Evolutionary conservation across 2,329 filamentous ascomycete genomes (phyloP), one percentile per base, ranked within the genome.

Genomic region (Aspergillus udagawae): DNA sequence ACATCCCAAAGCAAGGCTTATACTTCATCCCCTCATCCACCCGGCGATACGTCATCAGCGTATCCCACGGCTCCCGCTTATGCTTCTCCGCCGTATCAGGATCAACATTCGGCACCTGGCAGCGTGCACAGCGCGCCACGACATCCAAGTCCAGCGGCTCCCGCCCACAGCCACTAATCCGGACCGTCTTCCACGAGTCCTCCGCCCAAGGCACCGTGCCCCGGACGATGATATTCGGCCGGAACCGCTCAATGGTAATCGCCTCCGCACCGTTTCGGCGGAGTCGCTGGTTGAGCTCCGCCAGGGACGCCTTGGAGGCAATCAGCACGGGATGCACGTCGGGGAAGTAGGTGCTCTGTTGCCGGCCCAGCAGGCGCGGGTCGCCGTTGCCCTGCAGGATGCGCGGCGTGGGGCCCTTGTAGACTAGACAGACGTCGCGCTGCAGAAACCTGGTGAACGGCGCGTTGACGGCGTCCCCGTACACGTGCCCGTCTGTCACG

Each of bases 1-100:
- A 68, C 86, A 88, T 87, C 1, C 85, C 85, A 75, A 87, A 87
- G 63, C 84, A 86, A 44, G 85, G 85, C 73, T 87, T 87, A 61
- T 77, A 87, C 71, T 79, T 86, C 27, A 83, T 78, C 0, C 84
- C 85, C 63, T 80, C 74, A 66, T 87, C 85, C 4, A 87, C 76
- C 28, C 84, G 70, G 8, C 85, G 73, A 69, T 85, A 87, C 64
- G 81, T 82, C 77, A 86, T 82, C 54, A 87, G 69, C 59, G 79
- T 80, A 64, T 86, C 79, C 85, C 84, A 87, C 6, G 85, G 85
- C 75, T 87, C 79, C 50, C 77, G 78, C 52, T 78, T 75, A 65
- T 87, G 77, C 70, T 84, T 83, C 57, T 80, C 77, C 8, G 81
- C 85, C 4, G 84, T 85, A n/a, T 82, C 79, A 0, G 84, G 83